Evolutionary conservation across 2,329 filamentous ascomycete genomes (phyloP).

Genomic region (Aaosphaeria pasadenensis): DNA sequence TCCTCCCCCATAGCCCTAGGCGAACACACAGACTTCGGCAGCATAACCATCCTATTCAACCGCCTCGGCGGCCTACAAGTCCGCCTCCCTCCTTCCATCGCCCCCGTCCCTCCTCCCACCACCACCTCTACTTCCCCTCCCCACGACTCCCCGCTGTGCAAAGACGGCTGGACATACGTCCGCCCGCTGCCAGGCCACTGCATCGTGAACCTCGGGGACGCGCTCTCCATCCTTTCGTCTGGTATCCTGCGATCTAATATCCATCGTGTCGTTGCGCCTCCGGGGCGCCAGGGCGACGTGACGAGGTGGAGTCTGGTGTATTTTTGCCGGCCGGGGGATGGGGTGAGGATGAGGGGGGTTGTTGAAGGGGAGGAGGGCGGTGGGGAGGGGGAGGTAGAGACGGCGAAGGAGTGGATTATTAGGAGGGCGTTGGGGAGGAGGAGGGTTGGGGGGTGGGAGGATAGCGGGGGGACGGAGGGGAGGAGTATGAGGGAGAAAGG

Average conservation of each 20-base stretch:
- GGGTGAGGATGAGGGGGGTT: slow-evolving; percentile 23
- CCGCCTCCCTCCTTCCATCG: slow-evolving; percentile 39
- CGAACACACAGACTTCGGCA: slow-evolving; percentile 58
- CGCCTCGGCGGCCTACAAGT: slow-evolving; percentile 55
- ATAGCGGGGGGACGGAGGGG: slow-evolving; percentile 33
- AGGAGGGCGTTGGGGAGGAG: slow-evolving; percentile 38
- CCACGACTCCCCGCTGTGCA: slow-evolving; percentile 14
- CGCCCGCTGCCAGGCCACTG: slow-evolving; percentile 49
- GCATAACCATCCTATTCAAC: slow-evolving; percentile 56
- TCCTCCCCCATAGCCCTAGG: slow-evolving; percentile 41
- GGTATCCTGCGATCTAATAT: slow-evolving; percentile 41
- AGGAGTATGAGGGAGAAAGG: slow-evolving; percentile 2
- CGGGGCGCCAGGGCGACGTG: slow-evolving; percentile 40
- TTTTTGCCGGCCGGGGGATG: slow-evolving; percentile 48
- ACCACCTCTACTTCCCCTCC: too few relatives aligned
- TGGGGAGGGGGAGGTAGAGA: slow-evolving; percentile 25
- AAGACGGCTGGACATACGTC: slow-evolving; percentile 51
- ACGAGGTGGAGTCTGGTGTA: slow-evolving; percentile 54
- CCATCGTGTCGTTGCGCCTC: slow-evolving; percentile 51
- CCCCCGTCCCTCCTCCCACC: too few relatives aligned
- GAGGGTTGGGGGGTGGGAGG: slow-evolving; percentile 26
- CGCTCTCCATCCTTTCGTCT: slow-evolving; percentile 44
- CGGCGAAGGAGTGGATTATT: slow-evolving; percentile 44
- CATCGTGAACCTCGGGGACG: slow-evolving; percentile 50
- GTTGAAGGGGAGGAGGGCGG: slow-evolving; percentile 20